Evolutionary conservation across 2,329 filamentous ascomycete genomes (phyloP), one percentile per base, ranked within the genome.

Genomic region (Aspergillus amoenus): DNA sequence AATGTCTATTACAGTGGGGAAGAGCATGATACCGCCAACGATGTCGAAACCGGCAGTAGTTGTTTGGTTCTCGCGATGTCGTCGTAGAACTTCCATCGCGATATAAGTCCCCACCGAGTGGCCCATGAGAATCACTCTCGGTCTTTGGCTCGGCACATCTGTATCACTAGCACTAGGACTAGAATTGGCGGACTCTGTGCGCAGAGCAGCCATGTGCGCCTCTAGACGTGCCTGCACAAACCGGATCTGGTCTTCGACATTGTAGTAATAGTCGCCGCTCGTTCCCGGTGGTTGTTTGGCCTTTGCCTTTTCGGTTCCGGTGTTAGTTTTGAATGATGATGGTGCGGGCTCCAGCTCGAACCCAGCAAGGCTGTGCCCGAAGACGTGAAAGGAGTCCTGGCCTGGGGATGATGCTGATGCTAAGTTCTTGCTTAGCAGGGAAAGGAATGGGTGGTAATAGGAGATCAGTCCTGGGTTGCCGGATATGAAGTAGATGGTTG

Each of bases 21-120:
- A 91, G 17, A 93, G 79, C 55, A 92, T 78, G 42, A 91, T 78
- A 1, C 82, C 88, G 0, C 77, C 76, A 30, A 75, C 64, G 22
- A 80, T 73, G 57, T 76, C 72, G 44, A 78, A 74, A 11, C 65
- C 59, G 37, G 32, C 2, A 24, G 12, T 32, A 9, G 18, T 48
- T 21, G 34, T 5, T 37, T 40, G 46, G 9, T 21, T 18, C 18
- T 76, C 76, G 37, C 79, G 74, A 60, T 86, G 81, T 9, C 84
- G 78, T 59, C 85, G 78, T 47, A 90, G 82, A 30, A 89, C 74
- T 69, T 92, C 88, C 61, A 91, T 82, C 3, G 82, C 76, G 18
- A 93, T 87, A 69, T 89, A 93, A 9, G 84, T 78, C 22, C 89
- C 89, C 1, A 93, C 87, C 0, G 88, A 91, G 72, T 93, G 89